Evolutionary conservation across 768 basidiomycete genomes (phyloP), one percentile per base, ranked within the genome.

Genomic region (Holtermanniella nyarrowii): DNA sequence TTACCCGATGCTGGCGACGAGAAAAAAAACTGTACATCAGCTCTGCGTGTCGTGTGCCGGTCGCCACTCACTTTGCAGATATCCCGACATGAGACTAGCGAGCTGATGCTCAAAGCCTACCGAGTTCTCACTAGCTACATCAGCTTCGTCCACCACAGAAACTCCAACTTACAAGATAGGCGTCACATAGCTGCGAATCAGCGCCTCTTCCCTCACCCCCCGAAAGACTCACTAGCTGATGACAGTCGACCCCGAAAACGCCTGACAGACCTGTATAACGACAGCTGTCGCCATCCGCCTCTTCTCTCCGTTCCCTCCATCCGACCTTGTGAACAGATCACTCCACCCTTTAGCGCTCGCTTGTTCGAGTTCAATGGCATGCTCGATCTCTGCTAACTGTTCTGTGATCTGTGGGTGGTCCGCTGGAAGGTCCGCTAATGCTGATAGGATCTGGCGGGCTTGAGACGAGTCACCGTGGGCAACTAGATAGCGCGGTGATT

Each of bases 291-390:
- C 24, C 45, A 58, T 54, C 37, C 57, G 42, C 21, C 53, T 3
- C 46, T 58, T 58, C 49, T 54, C 57, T 16, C 57, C 53, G 26
- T 54, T 52, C 10, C 45, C 57, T 48, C 54, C 53, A 20, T 45
- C 31, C 4, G 49, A n/a, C 26, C 47, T 37, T 4, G 37, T 53
- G 42, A 57, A 53, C 48, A 57, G 31, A 22, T 57, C 56, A 10
- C 26, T 26, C 56, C 56, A 57, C 1, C 41, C 26, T 26, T 26
- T 49, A 7, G 44, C 56, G 21, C 41, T 37, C 22, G 50, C 52
- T 22, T 42, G 52, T 31, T 57, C 56, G 14, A 57, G 42, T 18
- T 45, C 26, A 25, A 57, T 52, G 3, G 56, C 56, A 3, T 52
- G 42, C 21, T 45, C 37, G 42, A 57, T 57, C 22, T 57, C 56